Base-by-base conservation (phyloP, 495 filamentous ascomycete genomes). In the Talaromyces trachyspermus region DNA sequence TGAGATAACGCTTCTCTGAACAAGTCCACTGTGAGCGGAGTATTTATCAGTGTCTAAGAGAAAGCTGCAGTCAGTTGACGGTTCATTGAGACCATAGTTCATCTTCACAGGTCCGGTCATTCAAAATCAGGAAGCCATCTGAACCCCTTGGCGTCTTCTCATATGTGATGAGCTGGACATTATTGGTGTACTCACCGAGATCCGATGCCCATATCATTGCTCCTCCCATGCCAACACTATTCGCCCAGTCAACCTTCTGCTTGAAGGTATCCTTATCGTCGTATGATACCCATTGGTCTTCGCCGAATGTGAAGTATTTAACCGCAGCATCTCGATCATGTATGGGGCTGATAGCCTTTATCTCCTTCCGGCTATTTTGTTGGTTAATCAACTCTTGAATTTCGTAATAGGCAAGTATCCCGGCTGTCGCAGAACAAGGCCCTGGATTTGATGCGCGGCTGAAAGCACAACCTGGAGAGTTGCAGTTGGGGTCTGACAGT, bases 241-340 rank as follows among this genome's bases (percentile, higher is more conserved):
- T 67, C 2, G 73, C 71, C 8, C 14, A 71, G 15, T 64, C 54
- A 1, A 60, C 41, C 54, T 77, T 75, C 26, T 51, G 42, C 48
- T 66, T 49, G 42, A 76, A 61, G 0, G 70, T 75, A 4, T 62
- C 50, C 0, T 26, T 39, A 47, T 71, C 65, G 47, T 79, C 63
- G 50, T 60, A 79, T 1, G 57, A 63, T 6, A 77, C 58, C 75
- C 74, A 79, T 43, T 76, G 68, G 47, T 72, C 54, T 0, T 36
- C 5, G 44, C 62, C 48, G 40, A 46, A 77, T 0, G 49, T 52
- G 27, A 75, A 26, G 26, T 65, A 68, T 48, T 76, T 71, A 23
- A 70, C 64, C 0, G 49, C 63, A 5, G 51, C 51, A 7, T 48
- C 47, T 18, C 53, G 41, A 36, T 66, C 55, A 42, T 66, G 56